Evolutionary conservation across 208 protist species (phyloP), one percentile per base, ranked within the genome.

Genomic region (Polymyxa betae): DNA sequence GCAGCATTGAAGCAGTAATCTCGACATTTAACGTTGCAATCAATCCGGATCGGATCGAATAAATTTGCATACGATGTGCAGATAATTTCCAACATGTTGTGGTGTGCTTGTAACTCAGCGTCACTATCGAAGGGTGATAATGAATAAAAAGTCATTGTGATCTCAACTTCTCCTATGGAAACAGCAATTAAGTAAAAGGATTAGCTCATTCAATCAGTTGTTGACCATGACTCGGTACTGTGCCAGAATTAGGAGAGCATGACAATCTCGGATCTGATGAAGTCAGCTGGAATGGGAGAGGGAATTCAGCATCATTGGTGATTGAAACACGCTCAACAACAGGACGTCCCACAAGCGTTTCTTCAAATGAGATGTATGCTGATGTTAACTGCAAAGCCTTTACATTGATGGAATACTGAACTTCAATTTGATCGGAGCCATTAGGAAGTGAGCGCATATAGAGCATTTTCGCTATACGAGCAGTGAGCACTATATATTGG

Each of bases 1-100:
- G 72, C 5, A 5, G 72, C 72, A 5, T 40, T 20, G 72, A 82
- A 82, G 72, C 35, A 35, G n/a, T 82, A 82, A 82, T 82, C 72
- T 82, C 72, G 72, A 35, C 72, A 82, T 20, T 20, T 5, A 5
- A 82, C 72, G 40, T 35, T 45, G 35, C n/a, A 35, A 5, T 82
- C 16, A 45, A 82, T 45, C 5, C 35, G n/a, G 12, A 43, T 43
- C 5, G 5, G 16, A 20, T 82, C 72, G 72, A 82, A 82, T 35
- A 82, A 43, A 16, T 5, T n/a, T 20, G 72, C 16, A n/a, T 45
- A 16, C 12, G 72, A 82, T 43, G n/a, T 82, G n/a, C 72, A 82
- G 40, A 35, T 43, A 82, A 82, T 12, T 35, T 82, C 72, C 35
- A 82, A 43, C 35, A n/a, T 40, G n/a, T 12, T n/a, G 16, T 82